A percentile compares a stretch with the other conserved stretches of the same genome.
These are phyloP conservation scores for Phanerochaete sordida DNA, from an alignment of 768 basidiomycete species.

Conservation along the genomic window DNA sequence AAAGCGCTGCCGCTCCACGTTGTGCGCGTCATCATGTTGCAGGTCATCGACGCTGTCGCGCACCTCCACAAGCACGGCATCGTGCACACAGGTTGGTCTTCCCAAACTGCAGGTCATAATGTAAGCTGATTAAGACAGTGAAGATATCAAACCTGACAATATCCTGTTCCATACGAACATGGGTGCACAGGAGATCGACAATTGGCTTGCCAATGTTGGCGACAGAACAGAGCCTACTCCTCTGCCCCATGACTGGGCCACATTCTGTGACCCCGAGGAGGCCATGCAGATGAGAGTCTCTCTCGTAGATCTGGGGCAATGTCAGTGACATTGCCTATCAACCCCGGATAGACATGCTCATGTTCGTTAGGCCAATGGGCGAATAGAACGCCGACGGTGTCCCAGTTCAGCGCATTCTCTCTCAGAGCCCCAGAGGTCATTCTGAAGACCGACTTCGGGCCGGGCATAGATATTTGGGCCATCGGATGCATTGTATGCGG, in stretches of 20 bases:
- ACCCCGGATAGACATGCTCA: no score
- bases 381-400: no score
- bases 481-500: slow-evolving; percentile 25
- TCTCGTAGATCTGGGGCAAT: slow-evolving; percentile 20
- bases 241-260: no score
- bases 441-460: slow-evolving; percentile 17
- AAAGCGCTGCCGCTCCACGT: slow-evolving; percentile 16
- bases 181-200: slow-evolving; percentile 7
- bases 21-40: slow-evolving; percentile 13
- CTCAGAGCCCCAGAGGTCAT: slow-evolving; percentile 29
- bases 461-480: slow-evolving; percentile 28
- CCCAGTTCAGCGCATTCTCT: slow-evolving; percentile 12
- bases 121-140: not conserved
- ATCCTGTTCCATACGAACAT: slow-evolving; percentile 17
- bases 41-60: slow-evolving; percentile 12
- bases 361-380: no score
- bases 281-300: slow-evolving; percentile 9
- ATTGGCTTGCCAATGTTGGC: not conserved
- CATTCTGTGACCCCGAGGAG: not conserved
- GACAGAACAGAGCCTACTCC: slow-evolving; percentile 13
- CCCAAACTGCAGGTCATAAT: not conserved
- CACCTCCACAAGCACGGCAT: slow-evolving; percentile 17
- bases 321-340: no score
- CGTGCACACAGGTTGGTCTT: slow-evolving; percentile 19
- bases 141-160: slow-evolving; percentile 27